phyloP scores from a whole-genome alignment of 1,284 basidiomycete species.

The Tilletia setariae region DNA sequence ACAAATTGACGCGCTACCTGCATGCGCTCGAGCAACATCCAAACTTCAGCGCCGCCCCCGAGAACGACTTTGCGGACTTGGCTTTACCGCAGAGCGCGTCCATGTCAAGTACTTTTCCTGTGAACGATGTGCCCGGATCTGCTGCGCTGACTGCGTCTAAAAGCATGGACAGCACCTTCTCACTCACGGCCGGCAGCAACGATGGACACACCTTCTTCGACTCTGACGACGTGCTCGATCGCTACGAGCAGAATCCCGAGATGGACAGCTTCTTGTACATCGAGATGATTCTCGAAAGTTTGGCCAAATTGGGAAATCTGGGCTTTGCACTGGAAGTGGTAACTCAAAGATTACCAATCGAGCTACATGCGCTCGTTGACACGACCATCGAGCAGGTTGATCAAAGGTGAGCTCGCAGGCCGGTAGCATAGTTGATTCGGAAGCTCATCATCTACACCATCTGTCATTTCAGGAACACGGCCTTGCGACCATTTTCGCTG shows the following conservation, averaged over 20 bases:
- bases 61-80: conserved; percentile 12
- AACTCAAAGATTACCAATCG: conserved; percentile 75
- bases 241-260: conserved; percentile 68
- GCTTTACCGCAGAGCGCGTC: not conserved
- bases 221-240: conserved; percentile 13
- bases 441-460: conserved; percentile 61
- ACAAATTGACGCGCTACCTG: conserved; percentile 34
- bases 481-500: conserved; percentile 43
- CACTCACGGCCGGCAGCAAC: not conserved
- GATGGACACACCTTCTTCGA: conserved; percentile 10
- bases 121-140: not conserved
- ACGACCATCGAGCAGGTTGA: conserved; percentile 84
- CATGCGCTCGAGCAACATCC: conserved; percentile 31
- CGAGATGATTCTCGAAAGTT: conserved; percentile 85
- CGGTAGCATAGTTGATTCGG: conserved; percentile 51
- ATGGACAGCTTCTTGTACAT: conserved; percentile 89
- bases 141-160: not conserved
- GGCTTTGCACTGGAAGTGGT: conserved; percentile 80
- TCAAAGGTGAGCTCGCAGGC: conserved; percentile 39
- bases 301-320: conserved; percentile 84
- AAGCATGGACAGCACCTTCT: conserved; percentile 1
- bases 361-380: conserved; percentile 83
- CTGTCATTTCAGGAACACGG: not conserved
- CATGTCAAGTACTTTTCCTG: too few species aligned
- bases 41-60: conserved; percentile 19